Evolutionary conservation across 2,329 filamentous ascomycete species (phyloP).

Genomic region (Bisporella sp.): DNA sequence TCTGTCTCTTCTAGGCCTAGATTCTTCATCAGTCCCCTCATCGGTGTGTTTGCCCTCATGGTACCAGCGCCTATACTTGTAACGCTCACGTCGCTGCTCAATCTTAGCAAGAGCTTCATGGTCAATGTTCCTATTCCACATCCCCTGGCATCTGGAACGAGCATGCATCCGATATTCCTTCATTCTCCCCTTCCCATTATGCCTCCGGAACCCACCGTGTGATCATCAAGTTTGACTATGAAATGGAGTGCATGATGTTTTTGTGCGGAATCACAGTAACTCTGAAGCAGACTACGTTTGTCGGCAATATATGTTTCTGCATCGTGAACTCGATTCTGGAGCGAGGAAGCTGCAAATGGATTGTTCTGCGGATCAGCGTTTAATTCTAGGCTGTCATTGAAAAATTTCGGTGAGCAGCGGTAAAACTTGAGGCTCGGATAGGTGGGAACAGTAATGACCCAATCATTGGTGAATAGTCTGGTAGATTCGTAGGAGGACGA

Average conservation of each 20-base stretch:
- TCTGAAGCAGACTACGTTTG: slow-evolving; percentile 6
- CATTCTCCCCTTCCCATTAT: background rate
- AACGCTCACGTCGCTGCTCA: slow-evolving; percentile 2
- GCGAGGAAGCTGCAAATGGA: background rate
- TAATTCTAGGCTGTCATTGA: slow-evolving; percentile 38
- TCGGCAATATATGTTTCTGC: background rate
- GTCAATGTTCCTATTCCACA: background rate
- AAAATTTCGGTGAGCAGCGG: slow-evolving; percentile 40
- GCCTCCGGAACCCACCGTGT: background rate
- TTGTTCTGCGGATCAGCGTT: slow-evolving; percentile 4
- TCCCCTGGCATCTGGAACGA: background rate
- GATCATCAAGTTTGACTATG: background rate
- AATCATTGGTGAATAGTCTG: slow-evolving; percentile 30
- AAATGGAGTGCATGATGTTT: background rate
- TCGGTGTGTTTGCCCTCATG: slow-evolving; percentile 15
- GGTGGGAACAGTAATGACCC: slow-evolving; percentile 40
- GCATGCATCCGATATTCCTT: background rate
- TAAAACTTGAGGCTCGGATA: slow-evolving; percentile 43
- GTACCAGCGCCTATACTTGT: slow-evolving; percentile 5
- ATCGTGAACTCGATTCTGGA: slow-evolving; percentile 8
- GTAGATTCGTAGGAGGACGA: too few relatives aligned
- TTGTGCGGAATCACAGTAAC: background rate
- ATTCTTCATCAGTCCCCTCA: slow-evolving; percentile 11
- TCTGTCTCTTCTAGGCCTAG: slow-evolving; percentile 9
- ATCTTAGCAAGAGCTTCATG: background rate